A percentile compares a stretch with the other conserved stretches of the same genome.
These are phyloP conservation scores for Capillidium heterosporum DNA, from an alignment of 371 early-diverging fungal species.

Conservation along the genomic window DNA sequence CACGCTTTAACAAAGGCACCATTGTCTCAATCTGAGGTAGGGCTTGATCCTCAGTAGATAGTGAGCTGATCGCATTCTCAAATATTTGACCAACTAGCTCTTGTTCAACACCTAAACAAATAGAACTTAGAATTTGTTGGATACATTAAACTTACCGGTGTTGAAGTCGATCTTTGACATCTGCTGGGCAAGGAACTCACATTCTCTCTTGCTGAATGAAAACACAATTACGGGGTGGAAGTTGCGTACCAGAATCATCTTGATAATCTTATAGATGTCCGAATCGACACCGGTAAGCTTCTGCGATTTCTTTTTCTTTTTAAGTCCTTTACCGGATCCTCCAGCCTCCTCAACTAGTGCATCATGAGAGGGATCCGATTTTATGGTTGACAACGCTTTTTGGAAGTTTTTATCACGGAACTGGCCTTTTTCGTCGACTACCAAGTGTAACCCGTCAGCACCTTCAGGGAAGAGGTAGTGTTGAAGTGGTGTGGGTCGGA, in stretches of 20 bases:
- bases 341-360: neutral
- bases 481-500: constrained; percentile 96
- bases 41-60: constrained; percentile 86
- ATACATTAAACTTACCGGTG: constrained; percentile 20
- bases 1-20: constrained; percentile 84
- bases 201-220: constrained; percentile 93
- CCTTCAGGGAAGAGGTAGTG: constrained; percentile 92
- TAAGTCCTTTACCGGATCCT: constrained; percentile 1
- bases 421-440: constrained; percentile 87
- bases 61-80: constrained; percentile 75
- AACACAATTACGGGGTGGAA: constrained; percentile 99
- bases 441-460: constrained; percentile 84
- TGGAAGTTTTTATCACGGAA: constrained; percentile 94
- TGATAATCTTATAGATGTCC: constrained; percentile 85
- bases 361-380: constrained; percentile 21
- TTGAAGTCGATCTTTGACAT: constrained; percentile 92
- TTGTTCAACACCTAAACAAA: constrained; percentile 33
- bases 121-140: neutral
- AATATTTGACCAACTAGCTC: constrained; percentile 82
- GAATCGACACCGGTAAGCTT: constrained; percentile 23
- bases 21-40: constrained; percentile 92
- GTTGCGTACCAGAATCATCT: constrained; percentile 83
- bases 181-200: constrained; percentile 84
- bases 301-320: neutral
- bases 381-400: constrained; percentile 56